Percentiles rank a stretch among this genome's conserved stretches.
phyloP scores from a whole-genome alignment of 768 basidiomycete species.

The Boletus reticuloceps region DNA sequence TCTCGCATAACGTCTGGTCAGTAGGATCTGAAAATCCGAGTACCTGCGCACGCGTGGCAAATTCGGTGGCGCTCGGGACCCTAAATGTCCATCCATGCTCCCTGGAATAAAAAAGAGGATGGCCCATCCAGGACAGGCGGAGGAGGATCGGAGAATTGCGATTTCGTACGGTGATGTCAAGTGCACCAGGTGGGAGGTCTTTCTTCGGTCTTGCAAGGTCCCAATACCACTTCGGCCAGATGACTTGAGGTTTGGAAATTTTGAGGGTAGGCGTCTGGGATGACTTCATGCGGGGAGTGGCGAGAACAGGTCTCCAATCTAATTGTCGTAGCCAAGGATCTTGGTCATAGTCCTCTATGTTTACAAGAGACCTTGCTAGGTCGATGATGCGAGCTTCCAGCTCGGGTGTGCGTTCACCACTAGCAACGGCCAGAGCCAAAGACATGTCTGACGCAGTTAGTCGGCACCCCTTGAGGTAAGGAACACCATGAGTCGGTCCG shows the following conservation, averaged over 20 bases:
- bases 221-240: constrained; percentile 99
- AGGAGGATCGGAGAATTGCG: constrained; percentile 83
- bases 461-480: constrained; percentile 40
- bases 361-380: constrained; percentile 39
- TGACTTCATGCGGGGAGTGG: not conserved
- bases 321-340: constrained; percentile 66
- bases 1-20: constrained; percentile 57
- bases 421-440: constrained; percentile 47
- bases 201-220: constrained; percentile 78
- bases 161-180: constrained; percentile 84
- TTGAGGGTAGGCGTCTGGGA: constrained; percentile 11
- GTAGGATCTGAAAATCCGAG: constrained; percentile 61
- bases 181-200: constrained; percentile 59
- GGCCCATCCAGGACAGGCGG: constrained; percentile 81
- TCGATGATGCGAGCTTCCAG: constrained; percentile 36
- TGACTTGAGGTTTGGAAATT: constrained; percentile 40
- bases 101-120: constrained; percentile 81
- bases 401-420: constrained; percentile 37
- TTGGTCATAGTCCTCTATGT: constrained; percentile 17
- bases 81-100: constrained; percentile 93
- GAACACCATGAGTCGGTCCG: constrained; percentile 44
- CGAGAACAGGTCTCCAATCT: constrained; percentile 53
- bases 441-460: constrained; percentile 42
- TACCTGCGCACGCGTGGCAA: constrained; percentile 43
- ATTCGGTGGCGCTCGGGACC: constrained; percentile 49